Conservation (phyloP, 2,329 filamentous ascomycete genomes). For the Phialemonium atrogriseum region DNA sequence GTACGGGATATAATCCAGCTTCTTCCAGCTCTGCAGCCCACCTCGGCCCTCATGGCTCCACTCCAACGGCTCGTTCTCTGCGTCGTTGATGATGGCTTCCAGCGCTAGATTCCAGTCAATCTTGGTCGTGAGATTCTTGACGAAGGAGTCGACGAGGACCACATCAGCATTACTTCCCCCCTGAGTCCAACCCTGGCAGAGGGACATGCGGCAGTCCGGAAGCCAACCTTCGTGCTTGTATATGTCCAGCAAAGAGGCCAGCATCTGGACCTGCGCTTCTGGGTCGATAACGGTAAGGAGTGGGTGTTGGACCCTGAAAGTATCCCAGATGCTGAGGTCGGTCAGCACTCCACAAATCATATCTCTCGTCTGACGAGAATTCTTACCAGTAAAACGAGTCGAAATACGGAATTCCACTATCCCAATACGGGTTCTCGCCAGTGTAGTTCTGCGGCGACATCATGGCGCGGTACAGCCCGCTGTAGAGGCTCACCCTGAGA, state of each 20-base stretch:
- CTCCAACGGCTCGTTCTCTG: slow-evolving; percentile 50
- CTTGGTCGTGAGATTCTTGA: slow-evolving; percentile 51
- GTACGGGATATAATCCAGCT: slow-evolving; percentile 54
- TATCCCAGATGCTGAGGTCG: slow-evolving; percentile 47
- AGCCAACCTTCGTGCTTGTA: slow-evolving; percentile 58
- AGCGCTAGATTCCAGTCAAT: slow-evolving; percentile 55
- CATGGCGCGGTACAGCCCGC: slow-evolving; percentile 51
- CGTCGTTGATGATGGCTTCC: slow-evolving; percentile 56
- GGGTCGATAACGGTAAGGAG: slow-evolving; percentile 58
- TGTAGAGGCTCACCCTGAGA: slow-evolving; percentile 53
- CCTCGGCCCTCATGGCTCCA: slow-evolving; percentile 59
- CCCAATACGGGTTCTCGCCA: slow-evolving; percentile 55
- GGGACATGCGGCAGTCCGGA: slow-evolving; percentile 60
- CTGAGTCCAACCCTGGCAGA: slow-evolving; percentile 59
- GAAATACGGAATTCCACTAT: slow-evolving; percentile 54
- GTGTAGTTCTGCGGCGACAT: slow-evolving; percentile 61
- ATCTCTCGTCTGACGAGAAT: slow-evolving; percentile 1
- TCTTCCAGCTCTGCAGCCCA: slow-evolving; percentile 58
- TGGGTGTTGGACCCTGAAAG: slow-evolving; percentile 53
- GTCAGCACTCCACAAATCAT: slow-evolving; percentile 39
- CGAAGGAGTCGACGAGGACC: slow-evolving; percentile 51
- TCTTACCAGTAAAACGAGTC: slow-evolving; percentile 38
- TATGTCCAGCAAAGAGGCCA: slow-evolving; percentile 56
- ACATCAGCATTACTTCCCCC: slow-evolving; percentile 61
- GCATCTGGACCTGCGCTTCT: slow-evolving; percentile 47